Percentiles rank a stretch among this genome's conserved stretches.
Evolutionary conservation across 345 rosid species (phyloP).

Genomic region (Brassica nigra): DNA sequence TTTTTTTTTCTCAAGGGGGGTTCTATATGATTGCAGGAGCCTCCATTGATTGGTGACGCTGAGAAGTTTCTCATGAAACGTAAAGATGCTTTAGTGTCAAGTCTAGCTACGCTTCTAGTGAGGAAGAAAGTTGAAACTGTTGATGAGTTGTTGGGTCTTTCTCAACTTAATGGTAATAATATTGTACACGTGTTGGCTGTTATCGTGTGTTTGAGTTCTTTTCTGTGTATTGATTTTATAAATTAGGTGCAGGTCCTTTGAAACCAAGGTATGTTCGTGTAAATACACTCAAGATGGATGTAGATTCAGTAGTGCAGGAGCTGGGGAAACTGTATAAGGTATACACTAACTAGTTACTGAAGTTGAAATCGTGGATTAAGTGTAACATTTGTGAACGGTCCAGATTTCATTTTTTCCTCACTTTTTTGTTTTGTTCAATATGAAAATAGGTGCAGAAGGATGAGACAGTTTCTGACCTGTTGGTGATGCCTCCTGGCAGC

Average conservation of each 20-base stretch:
- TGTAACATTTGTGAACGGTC: constrained; percentile 9
- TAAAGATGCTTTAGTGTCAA: constrained; percentile 55
- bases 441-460: constrained; percentile 70
- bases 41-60: constrained; percentile 63
- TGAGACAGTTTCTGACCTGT: constrained; percentile 67
- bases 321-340: constrained; percentile 50
- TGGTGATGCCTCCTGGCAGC: constrained; percentile 72
- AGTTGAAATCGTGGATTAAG: constrained; percentile 5
- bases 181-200: not conserved
- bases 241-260: constrained; percentile 52
- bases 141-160: constrained; percentile 58
- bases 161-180: constrained; percentile 53
- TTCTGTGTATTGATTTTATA: not conserved
- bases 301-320: constrained; percentile 61
- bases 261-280: constrained; percentile 86
- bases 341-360: not conserved
- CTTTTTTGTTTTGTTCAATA: not conserved
- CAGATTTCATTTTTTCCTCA: not conserved
- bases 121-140: constrained; percentile 59
- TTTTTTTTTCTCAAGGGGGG: not conserved
- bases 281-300: constrained; percentile 76
- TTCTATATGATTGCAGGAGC: constrained; percentile 46
- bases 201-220: not conserved
- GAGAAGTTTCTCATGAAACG: constrained; percentile 68
- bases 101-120: constrained; percentile 64